phyloP scores from a whole-genome alignment of 257 asterid species.

The Schizonepeta tenuifolia region DNA sequence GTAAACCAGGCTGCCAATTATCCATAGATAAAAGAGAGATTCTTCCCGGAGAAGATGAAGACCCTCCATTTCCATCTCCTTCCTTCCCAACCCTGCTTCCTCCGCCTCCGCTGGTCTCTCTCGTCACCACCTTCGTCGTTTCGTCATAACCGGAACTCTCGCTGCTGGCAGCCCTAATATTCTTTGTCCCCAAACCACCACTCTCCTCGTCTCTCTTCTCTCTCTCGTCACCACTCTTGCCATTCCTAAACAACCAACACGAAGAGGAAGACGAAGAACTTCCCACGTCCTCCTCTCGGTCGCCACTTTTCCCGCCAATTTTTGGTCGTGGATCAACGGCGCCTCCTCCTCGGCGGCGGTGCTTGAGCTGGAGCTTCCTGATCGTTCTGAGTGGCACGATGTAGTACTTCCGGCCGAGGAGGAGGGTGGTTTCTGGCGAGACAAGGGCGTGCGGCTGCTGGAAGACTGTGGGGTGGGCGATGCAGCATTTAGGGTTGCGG shows the following conservation, averaged over 20 bases:
- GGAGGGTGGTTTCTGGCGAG: conserved; percentile 56
- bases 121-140: background rate
- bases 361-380: conserved; percentile 51
- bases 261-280: conserved; percentile 20
- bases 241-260: conserved; percentile 47
- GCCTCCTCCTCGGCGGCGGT: conserved; percentile 27
- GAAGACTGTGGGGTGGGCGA: conserved; percentile 64
- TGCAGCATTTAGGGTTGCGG: conserved; percentile 63
- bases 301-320: background rate
- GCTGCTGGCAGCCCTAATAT: background rate
- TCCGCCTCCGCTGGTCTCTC: background rate
- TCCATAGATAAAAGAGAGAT: conserved; percentile 43
- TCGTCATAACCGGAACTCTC: conserved; percentile 8
- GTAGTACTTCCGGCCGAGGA: conserved; percentile 63
- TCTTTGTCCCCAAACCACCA: conserved; percentile 15
- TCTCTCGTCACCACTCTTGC: background rate
- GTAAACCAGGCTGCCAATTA: conserved; percentile 47
- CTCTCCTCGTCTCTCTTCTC: conserved; percentile 20
- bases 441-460: conserved; percentile 60
- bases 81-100: background rate
- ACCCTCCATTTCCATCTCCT: conserved; percentile 13
- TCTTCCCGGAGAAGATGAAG: conserved; percentile 40
- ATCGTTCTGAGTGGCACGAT: conserved; percentile 64
- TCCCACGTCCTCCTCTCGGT: background rate
- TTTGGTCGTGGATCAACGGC: background rate